Conservation (phyloP, 345 rosid species). For the Pelargonium nanum region DNA sequence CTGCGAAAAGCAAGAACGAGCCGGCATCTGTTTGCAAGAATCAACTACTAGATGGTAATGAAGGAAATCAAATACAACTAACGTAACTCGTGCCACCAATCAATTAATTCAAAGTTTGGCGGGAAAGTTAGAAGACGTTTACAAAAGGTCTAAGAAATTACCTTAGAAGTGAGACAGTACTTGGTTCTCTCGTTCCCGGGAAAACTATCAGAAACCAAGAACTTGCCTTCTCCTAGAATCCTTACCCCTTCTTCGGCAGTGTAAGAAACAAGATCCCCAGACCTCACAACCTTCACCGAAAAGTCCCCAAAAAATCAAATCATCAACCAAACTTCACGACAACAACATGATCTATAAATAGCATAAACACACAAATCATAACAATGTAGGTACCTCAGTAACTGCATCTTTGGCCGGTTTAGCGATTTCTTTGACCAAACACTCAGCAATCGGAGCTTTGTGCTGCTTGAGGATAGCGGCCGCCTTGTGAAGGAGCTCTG, state of each 20-base stretch:
- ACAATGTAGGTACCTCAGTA: conserved; percentile 46
- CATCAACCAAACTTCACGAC: too few species aligned
- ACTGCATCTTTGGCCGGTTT: conserved; percentile 95
- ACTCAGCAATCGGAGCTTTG: conserved; percentile 77
- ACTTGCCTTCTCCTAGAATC: conserved; percentile 87
- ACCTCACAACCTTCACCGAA: conserved; percentile 75
- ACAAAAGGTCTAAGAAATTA: conserved; percentile 6
- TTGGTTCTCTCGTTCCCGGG: conserved; percentile 97
- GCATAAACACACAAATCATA: too few species aligned
- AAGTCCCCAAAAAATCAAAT: not conserved
- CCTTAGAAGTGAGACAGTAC: conserved; percentile 97
- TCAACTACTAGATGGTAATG: too few species aligned
- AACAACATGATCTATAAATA: too few species aligned
- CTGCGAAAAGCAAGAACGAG: too few species aligned
- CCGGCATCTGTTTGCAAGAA: too few species aligned
- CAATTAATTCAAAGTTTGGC: too few species aligned
- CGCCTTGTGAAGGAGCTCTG: conserved; percentile 94
- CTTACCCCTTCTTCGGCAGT: conserved; percentile 95
- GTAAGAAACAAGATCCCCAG: conserved; percentile 90
- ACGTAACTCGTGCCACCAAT: too few species aligned
- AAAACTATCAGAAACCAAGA: conserved; percentile 89
- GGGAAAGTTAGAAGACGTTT: not conserved
- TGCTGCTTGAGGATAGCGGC: conserved; percentile 84
- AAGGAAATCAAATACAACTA: too few species aligned
- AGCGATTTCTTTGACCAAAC: conserved; percentile 91